Base-by-base conservation (phyloP, 176 grass and related monocot species). In the Oryza glumipatula region DNA sequence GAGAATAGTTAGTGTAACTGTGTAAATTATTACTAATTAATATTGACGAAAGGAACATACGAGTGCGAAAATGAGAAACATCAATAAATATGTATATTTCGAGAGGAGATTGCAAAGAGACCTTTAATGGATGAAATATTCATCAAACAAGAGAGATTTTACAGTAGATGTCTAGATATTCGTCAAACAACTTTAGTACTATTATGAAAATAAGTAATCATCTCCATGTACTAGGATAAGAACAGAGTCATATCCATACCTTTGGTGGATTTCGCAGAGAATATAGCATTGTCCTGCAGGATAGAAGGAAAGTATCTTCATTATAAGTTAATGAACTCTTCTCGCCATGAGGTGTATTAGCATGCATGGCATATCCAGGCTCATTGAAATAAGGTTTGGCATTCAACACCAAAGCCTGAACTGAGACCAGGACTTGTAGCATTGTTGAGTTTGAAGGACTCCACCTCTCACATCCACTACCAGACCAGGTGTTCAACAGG, bases 341-440 rank as follows among this genome's bases (percentile, higher is more conserved):
- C 82, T 97, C 95, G 4, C 92, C 95, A 21, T 65, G 26, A 84
- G 90, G 68, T 67, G 90, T 91, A 71, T 91, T 91, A 22, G 86
- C 90, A 13, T 79, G 80, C 23, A 24, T 66, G 32, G 43, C 88
- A 84, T 89, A 93, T 33, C 84, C 91, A 79, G 93, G 91, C 80
- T 98, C 93, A 66, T 95, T 98, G 61, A 98, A 98, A 63, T 94
- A 95, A 72, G 96, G 96, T 15, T 94, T 94, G 32, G 80, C 89
- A 68, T 98, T 95, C 69, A 95, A 89, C 83, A 98, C 96, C 78
- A 98, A 67, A 69, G 93, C 93, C 86, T 98, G 96, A 85, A 95
- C 89, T 35, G 96, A 98, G 33, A 95, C 89, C 22, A 98, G 77
- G 21, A 98, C 89, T 24, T 94, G 91, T 46, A 98, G 86, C 91